Base-by-base conservation (phyloP, 495 filamentous ascomycete species). In the Daldinia childiae region DNA sequence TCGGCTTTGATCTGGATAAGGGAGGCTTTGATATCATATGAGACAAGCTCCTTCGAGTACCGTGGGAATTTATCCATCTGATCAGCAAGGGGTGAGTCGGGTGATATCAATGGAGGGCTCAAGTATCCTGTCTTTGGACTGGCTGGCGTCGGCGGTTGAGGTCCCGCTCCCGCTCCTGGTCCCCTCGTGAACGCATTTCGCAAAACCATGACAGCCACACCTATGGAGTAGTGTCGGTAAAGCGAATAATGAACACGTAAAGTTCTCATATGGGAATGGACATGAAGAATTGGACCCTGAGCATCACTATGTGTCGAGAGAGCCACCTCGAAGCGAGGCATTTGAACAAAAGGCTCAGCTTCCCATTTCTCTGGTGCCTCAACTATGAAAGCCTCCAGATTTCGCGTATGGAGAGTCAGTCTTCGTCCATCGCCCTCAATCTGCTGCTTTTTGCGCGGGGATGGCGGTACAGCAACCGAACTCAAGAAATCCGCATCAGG, bases 181-280 rank as follows among this genome's bases (percentile, higher is more conserved):
- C 68, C 72, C 39, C 81, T 85, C 71, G 87, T 82, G 75, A 98
- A 92, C 6, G 93, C 92, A 64, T 90, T 89, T 59, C 86, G 85
- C 12, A 99, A 79, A 8, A 96, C 91, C 64, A 88, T 90, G 21
- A 85, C 79, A 29, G 96, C 96, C 54, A 98, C 87, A 11, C 91
- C 91, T 29, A 95, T 83, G n/a, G 93, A 90, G 74, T 97, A 98
- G 75, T 97, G 95, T 5, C 95, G 90, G 77, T 96, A 98, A 1
- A 99, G 85, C 4, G 96, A 98, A 75, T 98, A 98, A 34, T 97
- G 91, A 4, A 97, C 69, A 64, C 91, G 89, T 2, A 99, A 75
- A 7, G 90, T 91, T 75, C 90, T 91, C 30, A 94, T 83, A 45
- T 91, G 84, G 1, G 94, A 92, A 74, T 94, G 92, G 56, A 98